Evolutionary conservation across 257 asterid genomes (phyloP).

Genomic region (Fraxinus pennsylvanica): DNA sequence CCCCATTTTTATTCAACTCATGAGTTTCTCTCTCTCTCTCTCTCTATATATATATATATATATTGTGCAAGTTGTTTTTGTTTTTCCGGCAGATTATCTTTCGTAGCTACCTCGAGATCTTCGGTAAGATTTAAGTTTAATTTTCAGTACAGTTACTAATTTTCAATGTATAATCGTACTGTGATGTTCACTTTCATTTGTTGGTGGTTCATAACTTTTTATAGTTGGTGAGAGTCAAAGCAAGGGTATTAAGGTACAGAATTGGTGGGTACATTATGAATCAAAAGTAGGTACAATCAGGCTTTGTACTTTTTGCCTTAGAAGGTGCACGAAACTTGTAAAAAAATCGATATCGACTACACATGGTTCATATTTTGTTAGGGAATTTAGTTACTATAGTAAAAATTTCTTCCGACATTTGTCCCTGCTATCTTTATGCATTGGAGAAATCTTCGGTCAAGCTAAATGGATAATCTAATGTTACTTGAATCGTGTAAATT

Average conservation of each 20-base stretch:
- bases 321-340: too few species aligned
- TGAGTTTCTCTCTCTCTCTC: conserved; percentile 1
- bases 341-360: too few species aligned
- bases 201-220: not conserved
- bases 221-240: not conserved
- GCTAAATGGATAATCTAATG: not conserved
- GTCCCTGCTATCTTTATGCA: conserved; percentile 9
- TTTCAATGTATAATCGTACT: not conserved
- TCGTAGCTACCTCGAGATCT: conserved; percentile 79
- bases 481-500: not conserved
- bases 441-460: not conserved
- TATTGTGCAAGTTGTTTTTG: conserved; percentile 56
- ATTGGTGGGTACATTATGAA: not conserved
- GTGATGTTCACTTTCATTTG: not conserved
- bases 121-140: conserved; percentile 77
- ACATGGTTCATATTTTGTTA: too few species aligned
- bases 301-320: too few species aligned
- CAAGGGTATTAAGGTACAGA: not conserved
- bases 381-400: too few species aligned
- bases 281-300: too few species aligned
- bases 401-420: not conserved
- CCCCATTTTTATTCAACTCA: not conserved
- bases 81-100: conserved; percentile 75
- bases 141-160: not conserved
- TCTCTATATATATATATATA: too few species aligned